Percentiles rank a stretch among this genome's conserved stretches.
Conservation (phyloP, 768 basidiomycete species). For the Lactarius vividus region DNA sequence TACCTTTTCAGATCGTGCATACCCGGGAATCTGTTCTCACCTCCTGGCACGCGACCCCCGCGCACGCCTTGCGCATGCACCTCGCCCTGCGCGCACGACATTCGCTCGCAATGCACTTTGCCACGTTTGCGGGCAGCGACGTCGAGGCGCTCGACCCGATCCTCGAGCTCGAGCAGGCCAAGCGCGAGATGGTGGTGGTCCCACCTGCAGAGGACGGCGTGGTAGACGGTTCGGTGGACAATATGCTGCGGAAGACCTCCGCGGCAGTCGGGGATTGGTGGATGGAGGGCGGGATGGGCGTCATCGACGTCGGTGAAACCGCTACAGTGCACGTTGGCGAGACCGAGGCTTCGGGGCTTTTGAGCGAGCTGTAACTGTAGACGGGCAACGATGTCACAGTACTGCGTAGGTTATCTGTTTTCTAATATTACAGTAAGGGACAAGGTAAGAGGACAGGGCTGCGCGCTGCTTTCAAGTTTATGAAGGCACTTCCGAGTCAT, state of each 20-base stretch:
- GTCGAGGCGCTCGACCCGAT: constrained; percentile 42
- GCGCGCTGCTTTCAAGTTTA: too few relatives aligned
- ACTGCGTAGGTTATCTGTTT: too few relatives aligned
- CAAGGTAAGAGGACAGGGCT: too few relatives aligned
- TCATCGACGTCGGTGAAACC: constrained; percentile 38
- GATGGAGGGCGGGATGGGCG: constrained; percentile 37
- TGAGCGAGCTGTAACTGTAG: too few relatives aligned
- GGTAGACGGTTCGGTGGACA: not conserved
- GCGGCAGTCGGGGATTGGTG: constrained; percentile 31
- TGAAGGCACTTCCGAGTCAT: too few relatives aligned
- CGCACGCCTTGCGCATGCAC: constrained; percentile 41
- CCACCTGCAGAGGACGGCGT: not conserved
- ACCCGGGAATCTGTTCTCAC: constrained; percentile 30
- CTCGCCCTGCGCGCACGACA: constrained; percentile 39
- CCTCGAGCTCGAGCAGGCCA: constrained; percentile 37
- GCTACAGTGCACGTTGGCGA: constrained; percentile 34
- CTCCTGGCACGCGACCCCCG: constrained; percentile 41
- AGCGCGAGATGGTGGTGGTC: constrained; percentile 32
- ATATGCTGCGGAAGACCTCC: not conserved
- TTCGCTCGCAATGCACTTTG: constrained; percentile 44
- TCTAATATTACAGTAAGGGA: too few relatives aligned
- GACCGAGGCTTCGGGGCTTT: not conserved
- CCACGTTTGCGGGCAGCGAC: constrained; percentile 43
- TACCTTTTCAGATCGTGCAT: constrained; percentile 31
- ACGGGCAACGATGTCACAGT: too few relatives aligned